phyloP scores from a whole-genome alignment of 148 eudicot species.

The Fagopyrum tataricum region DNA sequence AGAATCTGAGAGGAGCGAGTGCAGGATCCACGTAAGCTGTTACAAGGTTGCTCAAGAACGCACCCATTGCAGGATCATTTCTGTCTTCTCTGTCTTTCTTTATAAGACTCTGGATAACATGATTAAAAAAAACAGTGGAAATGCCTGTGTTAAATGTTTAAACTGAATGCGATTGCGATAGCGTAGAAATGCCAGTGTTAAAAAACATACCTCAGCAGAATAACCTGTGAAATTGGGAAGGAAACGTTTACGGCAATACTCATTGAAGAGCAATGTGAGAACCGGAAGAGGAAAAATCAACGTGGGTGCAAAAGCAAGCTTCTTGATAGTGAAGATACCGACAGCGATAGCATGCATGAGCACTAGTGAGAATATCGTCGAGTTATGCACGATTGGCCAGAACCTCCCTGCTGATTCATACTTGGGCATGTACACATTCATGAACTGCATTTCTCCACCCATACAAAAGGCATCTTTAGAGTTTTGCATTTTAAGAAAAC shows the following conservation, averaged over 20 bases:
- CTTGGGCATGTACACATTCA: constrained; percentile 73
- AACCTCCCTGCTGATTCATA: constrained; percentile 70
- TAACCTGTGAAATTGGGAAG: constrained; percentile 65
- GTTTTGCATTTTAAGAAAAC: background rate
- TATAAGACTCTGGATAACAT: constrained; percentile 58
- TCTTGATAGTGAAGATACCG: constrained; percentile 75
- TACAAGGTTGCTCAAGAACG: constrained; percentile 47
- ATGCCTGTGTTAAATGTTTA: background rate
- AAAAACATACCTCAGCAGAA: constrained; percentile 65
- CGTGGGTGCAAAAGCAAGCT: constrained; percentile 63
- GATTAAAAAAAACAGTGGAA: background rate
- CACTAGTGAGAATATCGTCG: constrained; percentile 65
- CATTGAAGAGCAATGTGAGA: constrained; percentile 73
- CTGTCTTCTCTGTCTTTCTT: constrained; percentile 62
- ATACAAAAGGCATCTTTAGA: background rate
- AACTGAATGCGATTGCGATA: too few species aligned
- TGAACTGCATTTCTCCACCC: constrained; percentile 43
- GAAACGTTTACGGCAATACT: constrained; percentile 71
- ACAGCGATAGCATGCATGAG: constrained; percentile 85
- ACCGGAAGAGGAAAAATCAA: constrained; percentile 65
- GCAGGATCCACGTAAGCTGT: constrained; percentile 84
- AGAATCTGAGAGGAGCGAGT: constrained; percentile 30
- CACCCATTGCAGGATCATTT: constrained; percentile 47
- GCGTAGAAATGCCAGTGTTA: background rate
- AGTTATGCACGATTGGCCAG: constrained; percentile 79